Evolutionary conservation across 2,329 filamentous ascomycete genomes (phyloP), one percentile per base, ranked within the genome.

Genomic region (Rutstroemia sp.): DNA sequence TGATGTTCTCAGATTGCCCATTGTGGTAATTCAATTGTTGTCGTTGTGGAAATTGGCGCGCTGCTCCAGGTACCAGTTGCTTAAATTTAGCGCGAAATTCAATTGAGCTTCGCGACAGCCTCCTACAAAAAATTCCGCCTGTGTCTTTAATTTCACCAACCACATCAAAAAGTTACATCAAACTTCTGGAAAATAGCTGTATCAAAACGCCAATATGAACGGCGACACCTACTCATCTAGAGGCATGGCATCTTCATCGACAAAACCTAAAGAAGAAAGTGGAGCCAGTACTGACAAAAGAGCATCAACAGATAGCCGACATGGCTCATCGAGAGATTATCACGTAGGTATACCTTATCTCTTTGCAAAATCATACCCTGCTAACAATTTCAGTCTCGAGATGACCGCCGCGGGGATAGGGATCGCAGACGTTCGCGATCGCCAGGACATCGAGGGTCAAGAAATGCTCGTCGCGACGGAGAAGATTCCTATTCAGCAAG

Each of bases 401-500:
- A 73, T 60, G 71, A 72, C 58, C 66, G 70, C 59, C 70, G 70
- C 49, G 69, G 73, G 47, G 77, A 80, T 57, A 68, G 76, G 61
- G 75, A 77, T 52, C 69, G 72, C 63, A 81, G 91, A 73, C 87
- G 92, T 62, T 96, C 92, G 59, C 85, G 92, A 70, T 97, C 92
- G 18, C 92, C 92, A 57, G 85, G 88, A 66, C 85, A 89, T 69
- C 80, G 82, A 67, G 77, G 83, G 63, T 81, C 86, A 57, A 78
- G 86, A 61, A 73, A 77, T 57, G 75, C 79, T 64, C 85, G 89
- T 65, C 87, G 87, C 65, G 87, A 94, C 52, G 82, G 81, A 55
- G 86, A 89, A 65, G 91, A 96, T 73, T 85, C 88, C 56, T 97
- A 97, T 74, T 95, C 92, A 19, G 91, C 89, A 5, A 96, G 91